Conservation (phyloP, 2,329 filamentous ascomycete genomes). For the Beauveria pseudobassiana region DNA sequence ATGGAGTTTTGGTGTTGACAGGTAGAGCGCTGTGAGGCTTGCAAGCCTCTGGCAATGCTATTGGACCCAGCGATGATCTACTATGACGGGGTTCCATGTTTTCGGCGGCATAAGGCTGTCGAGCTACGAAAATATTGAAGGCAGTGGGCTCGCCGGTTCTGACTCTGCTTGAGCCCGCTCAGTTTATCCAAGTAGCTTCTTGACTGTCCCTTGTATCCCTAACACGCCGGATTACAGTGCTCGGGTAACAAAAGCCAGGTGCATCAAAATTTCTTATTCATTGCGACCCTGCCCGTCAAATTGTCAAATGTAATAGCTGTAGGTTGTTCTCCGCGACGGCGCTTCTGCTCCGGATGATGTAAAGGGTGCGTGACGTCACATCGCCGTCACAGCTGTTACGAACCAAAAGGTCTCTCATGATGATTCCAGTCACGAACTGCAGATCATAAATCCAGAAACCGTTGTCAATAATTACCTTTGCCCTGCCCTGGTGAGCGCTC, state of each 20-base stretch:
- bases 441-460: neutral
- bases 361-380: conserved; percentile 3
- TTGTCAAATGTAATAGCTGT: neutral
- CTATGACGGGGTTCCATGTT: neutral
- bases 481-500: neutral
- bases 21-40: neutral
- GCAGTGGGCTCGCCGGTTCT: no score
- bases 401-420: neutral
- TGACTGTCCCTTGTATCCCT: neutral
- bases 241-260: neutral
- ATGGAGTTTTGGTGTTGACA: neutral
- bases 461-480: neutral
- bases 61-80: neutral
- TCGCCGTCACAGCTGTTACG: neutral
- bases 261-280: no score
- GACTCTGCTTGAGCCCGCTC: neutral
- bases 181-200: neutral
- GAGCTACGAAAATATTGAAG: no score
- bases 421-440: neutral
- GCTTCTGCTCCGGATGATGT: neutral
- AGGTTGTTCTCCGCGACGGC: neutral
- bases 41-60: neutral
- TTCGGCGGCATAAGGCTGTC: neutral
- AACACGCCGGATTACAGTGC: neutral
- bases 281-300: no score